These are phyloP conservation scores for Colletotrichum truncatum DNA, from an alignment of 2,329 filamentous ascomycete species.

Conservation along the genomic window DNA sequence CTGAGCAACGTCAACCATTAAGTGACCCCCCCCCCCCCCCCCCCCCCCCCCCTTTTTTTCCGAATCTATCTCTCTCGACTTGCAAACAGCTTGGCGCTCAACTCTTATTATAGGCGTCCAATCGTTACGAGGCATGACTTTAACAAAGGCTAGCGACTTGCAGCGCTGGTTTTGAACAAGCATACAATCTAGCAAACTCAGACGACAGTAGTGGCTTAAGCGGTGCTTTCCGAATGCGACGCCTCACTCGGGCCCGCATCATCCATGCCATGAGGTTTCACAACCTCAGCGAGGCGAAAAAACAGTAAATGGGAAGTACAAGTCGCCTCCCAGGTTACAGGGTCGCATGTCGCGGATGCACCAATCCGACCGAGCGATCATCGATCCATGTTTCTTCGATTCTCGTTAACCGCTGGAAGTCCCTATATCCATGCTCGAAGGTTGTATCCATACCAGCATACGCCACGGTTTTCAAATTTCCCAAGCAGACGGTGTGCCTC, in stretches of 20 bases:
- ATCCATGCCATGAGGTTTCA: not conserved
- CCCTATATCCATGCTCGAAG: not conserved
- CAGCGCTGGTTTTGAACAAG: not conserved
- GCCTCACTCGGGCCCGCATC: not conserved
- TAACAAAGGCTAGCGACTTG: not conserved
- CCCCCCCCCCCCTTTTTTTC: too few relatives aligned
- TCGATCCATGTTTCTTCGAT: not conserved
- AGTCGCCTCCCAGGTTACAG: constrained; percentile 13
- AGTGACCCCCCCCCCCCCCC: too few relatives aligned
- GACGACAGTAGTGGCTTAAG: not conserved
- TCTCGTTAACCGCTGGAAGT: not conserved
- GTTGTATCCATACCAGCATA: not conserved
- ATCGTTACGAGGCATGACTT: not conserved
- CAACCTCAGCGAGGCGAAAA: constrained; percentile 12
- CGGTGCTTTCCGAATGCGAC: not conserved
- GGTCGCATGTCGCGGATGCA: not conserved
- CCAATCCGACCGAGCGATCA: not conserved
- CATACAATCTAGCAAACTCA: not conserved
- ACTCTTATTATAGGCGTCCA: not conserved
- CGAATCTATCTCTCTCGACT: not conserved
- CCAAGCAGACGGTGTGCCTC: not conserved
- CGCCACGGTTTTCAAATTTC: constrained; percentile 11
- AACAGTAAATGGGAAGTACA: too few relatives aligned
- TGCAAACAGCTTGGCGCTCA: not conserved
- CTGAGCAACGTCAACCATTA: not conserved